Evolutionary conservation across 768 basidiomycete genomes (phyloP).

Genomic region (Strobilomyces dryophilus): DNA sequence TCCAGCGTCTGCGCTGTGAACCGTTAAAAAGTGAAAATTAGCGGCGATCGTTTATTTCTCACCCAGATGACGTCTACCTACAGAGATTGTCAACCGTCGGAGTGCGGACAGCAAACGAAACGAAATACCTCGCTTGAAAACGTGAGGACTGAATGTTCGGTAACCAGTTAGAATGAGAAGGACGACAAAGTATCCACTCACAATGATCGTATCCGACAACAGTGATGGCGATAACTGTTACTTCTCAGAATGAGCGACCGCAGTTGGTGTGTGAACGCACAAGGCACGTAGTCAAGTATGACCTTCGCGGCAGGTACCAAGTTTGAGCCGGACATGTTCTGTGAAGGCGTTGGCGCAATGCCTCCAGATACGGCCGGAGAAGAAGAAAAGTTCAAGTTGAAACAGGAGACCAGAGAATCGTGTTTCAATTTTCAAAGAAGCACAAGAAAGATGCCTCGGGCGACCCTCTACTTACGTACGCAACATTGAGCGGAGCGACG

Average conservation of each 20-base stretch:
- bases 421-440: too few relatives aligned
- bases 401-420: too few relatives aligned
- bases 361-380: too few relatives aligned
- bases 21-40: background rate
- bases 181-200: background rate
- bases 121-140: too few relatives aligned
- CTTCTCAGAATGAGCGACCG: background rate
- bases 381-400: too few relatives aligned
- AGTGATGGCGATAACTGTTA: slow-evolving; percentile 1
- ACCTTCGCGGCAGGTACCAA: too few relatives aligned
- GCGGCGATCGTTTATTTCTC: background rate
- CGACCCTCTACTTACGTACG: too few relatives aligned
- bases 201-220: slow-evolving; percentile 15
- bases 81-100: background rate
- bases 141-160: too few relatives aligned
- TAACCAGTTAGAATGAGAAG: background rate
- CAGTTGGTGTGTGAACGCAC: background rate
- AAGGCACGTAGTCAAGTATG: background rate
- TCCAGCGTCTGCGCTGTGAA: background rate
- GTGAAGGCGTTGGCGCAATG: too few relatives aligned
- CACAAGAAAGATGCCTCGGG: too few relatives aligned
- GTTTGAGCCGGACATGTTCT: too few relatives aligned
- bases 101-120: background rate
- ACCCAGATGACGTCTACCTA: slow-evolving; percentile 16
- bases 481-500: too few relatives aligned